Base-by-base conservation (phyloP, 108 stramenopile genomes). In the Ochromonas danica region DNA sequence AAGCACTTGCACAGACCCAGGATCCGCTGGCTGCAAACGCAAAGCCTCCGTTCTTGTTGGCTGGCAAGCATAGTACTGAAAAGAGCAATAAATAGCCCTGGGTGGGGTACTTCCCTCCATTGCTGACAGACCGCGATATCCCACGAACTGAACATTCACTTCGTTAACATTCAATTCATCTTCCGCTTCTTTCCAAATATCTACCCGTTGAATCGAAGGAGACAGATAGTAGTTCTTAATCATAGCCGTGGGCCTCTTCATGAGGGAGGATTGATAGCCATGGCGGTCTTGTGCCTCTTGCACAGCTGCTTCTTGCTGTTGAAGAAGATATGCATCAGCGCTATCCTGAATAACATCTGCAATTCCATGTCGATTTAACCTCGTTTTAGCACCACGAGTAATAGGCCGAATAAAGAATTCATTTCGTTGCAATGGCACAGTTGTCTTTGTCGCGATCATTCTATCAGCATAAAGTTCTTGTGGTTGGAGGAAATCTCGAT, bases 11-110 rank as follows among this genome's bases (percentile, higher is more conserved):
- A 62, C 65, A 28, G 0, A 25, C 42, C 82, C 81, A 78, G 42
- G 71, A n/a, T 39, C 6, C 41, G 82, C 39, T 40, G 79, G 81
- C 36, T 62, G 61, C 1, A 88, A 75, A 3, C 71, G 39, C 82
- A 89, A 83, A 28, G 83, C 81, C 79, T 89, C 89, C 1, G 89
- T 88, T 17, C 88, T 51, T 14, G 88, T 88, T 1, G 88, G 88
- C 42, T 36, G 43, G 36, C 71, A 80, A 31, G 70, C 83, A 61
- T 85, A 89, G 61, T 88, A 86, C 80, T 89, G 88, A 71, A 78
- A 89, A 35, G 85, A 86, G 71, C 87, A 89, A 72, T 87, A 88
- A 14, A 89, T 33, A 39, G 85, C 77, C 17, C 74, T 40, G 1
- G 89, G 89, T n/a, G 65, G 71, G 1, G 72, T 51, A 51, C 45